A percentile compares a stretch with the other conserved stretches of the same genome.
Conservation (phyloP, 352 stramenopile genomes). For the Pythium sukuiense region DNA sequence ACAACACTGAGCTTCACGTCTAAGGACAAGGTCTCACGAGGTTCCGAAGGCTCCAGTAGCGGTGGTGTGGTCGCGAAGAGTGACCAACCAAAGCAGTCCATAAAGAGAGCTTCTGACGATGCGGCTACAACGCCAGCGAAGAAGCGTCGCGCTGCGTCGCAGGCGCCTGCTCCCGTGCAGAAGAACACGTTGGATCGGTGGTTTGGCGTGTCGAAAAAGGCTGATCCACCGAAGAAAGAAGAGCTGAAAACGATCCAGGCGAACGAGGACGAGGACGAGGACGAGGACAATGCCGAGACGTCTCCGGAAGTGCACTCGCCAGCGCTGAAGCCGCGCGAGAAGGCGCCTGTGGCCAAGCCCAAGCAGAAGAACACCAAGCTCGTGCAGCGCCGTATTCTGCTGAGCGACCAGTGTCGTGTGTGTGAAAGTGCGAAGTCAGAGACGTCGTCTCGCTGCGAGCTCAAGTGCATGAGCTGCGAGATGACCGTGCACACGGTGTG, state of each 20-base stretch:
- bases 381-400: constrained; percentile 69
- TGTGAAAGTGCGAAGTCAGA: constrained; percentile 57
- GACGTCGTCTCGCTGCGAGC: constrained; percentile 48
- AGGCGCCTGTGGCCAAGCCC: constrained; percentile 10
- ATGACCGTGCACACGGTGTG: constrained; percentile 71
- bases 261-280: constrained; percentile 17
- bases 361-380: constrained; percentile 40
- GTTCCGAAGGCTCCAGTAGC: not conserved
- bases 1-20: not conserved
- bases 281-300: constrained; percentile 8
- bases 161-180: constrained; percentile 26
- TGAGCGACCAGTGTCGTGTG: constrained; percentile 67
- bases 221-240: constrained; percentile 4
- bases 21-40: not conserved
- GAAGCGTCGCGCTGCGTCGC: constrained; percentile 2
- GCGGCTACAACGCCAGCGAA: not conserved
- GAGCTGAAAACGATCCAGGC: not conserved
- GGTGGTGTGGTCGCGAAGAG: not conserved
- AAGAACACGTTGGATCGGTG: constrained; percentile 59
- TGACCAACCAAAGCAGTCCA: constrained; percentile 4
- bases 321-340: not conserved
- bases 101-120: not conserved
- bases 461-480: constrained; percentile 60
- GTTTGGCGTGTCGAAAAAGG: constrained; percentile 43
- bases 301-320: not conserved